phyloP scores from a whole-genome alignment of 768 basidiomycete genomes.

The Calocybe cyanea region DNA sequence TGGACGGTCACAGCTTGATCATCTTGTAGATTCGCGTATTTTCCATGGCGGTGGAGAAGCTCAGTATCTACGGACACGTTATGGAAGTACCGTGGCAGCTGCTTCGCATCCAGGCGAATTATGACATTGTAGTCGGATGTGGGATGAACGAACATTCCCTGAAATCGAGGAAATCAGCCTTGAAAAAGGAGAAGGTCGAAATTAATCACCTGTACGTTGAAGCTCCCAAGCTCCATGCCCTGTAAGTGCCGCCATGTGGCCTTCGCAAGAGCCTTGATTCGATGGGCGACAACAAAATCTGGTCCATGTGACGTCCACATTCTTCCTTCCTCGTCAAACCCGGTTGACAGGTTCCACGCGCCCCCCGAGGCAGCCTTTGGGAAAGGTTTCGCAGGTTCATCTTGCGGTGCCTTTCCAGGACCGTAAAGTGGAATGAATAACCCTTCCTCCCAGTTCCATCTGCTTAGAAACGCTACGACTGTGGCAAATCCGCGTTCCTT shows the following conservation, averaged over 20 bases:
- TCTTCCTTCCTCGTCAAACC: conserved; percentile 66
- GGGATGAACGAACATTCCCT: conserved; percentile 88
- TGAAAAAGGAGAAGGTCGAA: neutral
- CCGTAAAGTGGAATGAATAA: conserved; percentile 74
- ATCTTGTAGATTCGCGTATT: conserved; percentile 42
- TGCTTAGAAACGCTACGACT: conserved; percentile 67
- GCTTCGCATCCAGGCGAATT: conserved; percentile 62
- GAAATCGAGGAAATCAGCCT: neutral
- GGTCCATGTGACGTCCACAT: conserved; percentile 75
- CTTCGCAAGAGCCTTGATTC: conserved; percentile 68
- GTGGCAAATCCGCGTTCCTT: conserved; percentile 79
- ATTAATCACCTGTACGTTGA: conserved; percentile 56
- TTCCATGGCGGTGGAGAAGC: conserved; percentile 39
- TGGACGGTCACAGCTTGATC: conserved; percentile 30
- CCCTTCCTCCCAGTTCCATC: conserved; percentile 82
- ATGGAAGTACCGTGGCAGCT: conserved; percentile 73
- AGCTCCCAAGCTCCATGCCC: conserved; percentile 41
- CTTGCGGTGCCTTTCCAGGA: conserved; percentile 23
- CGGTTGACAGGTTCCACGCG: conserved; percentile 80
- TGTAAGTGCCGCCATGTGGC: conserved; percentile 67
- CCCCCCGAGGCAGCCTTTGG: conserved; percentile 27
- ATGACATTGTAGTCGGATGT: conserved; percentile 83
- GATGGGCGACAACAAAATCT: conserved; percentile 65
- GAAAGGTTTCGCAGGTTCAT: conserved; percentile 17
- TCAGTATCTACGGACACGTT: conserved; percentile 51